Evolutionary conservation across 73 alveolate genomes (phyloP), one percentile per base, ranked within the genome.

Genomic region (Paramecium pentaurelia): DNA sequence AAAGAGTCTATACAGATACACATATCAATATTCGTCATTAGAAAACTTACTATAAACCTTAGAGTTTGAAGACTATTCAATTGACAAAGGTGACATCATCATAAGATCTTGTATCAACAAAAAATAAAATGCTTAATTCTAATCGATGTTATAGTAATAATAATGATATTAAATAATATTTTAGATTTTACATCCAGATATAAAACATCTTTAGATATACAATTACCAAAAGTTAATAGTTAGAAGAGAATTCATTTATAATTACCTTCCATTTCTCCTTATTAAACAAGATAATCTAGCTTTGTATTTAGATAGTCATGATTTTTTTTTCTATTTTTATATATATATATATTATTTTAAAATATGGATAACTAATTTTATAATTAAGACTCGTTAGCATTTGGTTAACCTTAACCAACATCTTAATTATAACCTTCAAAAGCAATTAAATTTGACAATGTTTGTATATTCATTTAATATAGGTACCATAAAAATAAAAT

Each of bases 261-360:
- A 64, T 64, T 64, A 28, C 84, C 84, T 32, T 64, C 22, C 3
- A 64, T 64, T 27, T 64, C 84, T 32, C 84, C 84, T 32, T 32
- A 64, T 64, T 28, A 32, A 34, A 64, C 84, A 11, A 64, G 84
- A 64, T 64, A 64, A 64, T 64, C 84, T 64, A 64, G 84, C 49
- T 64, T 64, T 27, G 6, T 32, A 28, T 64, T 64, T 64, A 28
- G 84, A 64, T 7, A 12, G 47, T 12, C 25, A 64, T 64, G 84
- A 64, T 54, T 20, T 54, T 14, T 40, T 40, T 54, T 54, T 54
- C 25, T 22, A 22, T 22, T 22, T 22, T 22, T 22, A 22, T 22
- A 6, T 54, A 25, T 54, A 54, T 54, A 64, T 64, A 64, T 25
- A 40, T 4, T n/a, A n/a, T 54, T n/a, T n/a, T 18, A 54, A 54